Percentiles rank a stretch among this genome's conserved stretches.
These are phyloP conservation scores for Isoetes taiwanensis DNA, from an alignment of 75 land plant species.

Conservation along the genomic window DNA sequence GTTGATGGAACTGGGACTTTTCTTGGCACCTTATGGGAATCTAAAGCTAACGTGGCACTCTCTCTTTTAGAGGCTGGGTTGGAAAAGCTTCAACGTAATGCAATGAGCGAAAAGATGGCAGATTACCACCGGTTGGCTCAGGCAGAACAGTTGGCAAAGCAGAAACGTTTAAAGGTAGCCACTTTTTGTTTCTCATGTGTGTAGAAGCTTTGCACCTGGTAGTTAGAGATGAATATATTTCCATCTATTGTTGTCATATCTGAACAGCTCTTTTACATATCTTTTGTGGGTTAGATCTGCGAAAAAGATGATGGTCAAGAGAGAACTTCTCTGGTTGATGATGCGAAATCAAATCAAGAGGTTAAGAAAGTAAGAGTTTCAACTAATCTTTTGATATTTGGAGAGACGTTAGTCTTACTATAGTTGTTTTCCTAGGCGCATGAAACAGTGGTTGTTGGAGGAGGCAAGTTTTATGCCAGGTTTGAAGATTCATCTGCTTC, in stretches of 20 bases:
- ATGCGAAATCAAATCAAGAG: conserved; percentile 45
- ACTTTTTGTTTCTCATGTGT: neutral
- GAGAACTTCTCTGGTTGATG: conserved; percentile 30
- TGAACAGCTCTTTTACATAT: too few relatives aligned
- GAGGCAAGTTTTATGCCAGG: conserved; percentile 88
- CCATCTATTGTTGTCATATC: too few relatives aligned
- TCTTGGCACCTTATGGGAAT: conserved; percentile 84
- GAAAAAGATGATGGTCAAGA: conserved; percentile 90
- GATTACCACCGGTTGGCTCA: conserved; percentile 67
- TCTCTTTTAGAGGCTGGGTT: conserved; percentile 76
- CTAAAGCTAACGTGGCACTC: conserved; percentile 57
- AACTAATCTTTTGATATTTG: conserved; percentile 11
- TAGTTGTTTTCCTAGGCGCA: conserved; percentile 28
- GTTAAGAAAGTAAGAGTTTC: conserved; percentile 40
- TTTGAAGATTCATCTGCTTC: conserved; percentile 54
- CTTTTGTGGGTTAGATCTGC: conserved; percentile 49
- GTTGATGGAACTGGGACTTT: conserved; percentile 93
- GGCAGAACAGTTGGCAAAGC: conserved; percentile 81
- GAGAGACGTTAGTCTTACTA: neutral
- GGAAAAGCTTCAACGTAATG: conserved; percentile 77
- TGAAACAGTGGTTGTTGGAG: conserved; percentile 81
- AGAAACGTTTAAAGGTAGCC: conserved; percentile 57
- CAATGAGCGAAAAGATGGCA: conserved; percentile 54
- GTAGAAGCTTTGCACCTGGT: neutral
- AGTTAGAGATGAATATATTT: neutral